A percentile compares a stretch with the other conserved stretches of the same genome.
phyloP scores from a whole-genome alignment of 768 basidiomycete species.

The Xerocomus brunneocitrinus region DNA sequence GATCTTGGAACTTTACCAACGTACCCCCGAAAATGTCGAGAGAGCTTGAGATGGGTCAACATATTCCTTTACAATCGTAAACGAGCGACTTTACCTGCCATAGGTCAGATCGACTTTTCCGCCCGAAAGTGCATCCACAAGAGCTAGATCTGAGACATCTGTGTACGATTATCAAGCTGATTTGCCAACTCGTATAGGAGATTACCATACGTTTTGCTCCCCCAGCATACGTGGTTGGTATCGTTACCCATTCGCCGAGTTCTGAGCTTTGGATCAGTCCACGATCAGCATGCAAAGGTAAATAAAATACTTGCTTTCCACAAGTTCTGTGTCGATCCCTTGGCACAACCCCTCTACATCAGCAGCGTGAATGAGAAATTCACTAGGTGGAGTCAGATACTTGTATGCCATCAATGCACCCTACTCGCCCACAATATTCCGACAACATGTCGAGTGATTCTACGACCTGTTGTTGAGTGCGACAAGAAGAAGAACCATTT shows the following conservation, averaged over 20 bases:
- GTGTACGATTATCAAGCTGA: constrained; percentile 4
- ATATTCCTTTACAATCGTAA: neutral
- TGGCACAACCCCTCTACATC: constrained; percentile 97
- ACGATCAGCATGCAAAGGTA: neutral
- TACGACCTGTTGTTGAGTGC: constrained; percentile 28
- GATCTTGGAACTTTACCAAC: constrained; percentile 55
- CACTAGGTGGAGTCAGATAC: constrained; percentile 45
- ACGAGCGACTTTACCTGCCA: constrained; percentile 28
- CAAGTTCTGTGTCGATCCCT: constrained; percentile 90
- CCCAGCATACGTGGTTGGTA: constrained; percentile 96
- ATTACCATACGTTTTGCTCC: constrained; percentile 73
- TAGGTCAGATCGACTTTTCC: constrained; percentile 61
- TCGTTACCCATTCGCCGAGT: constrained; percentile 85
- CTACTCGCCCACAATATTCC: constrained; percentile 69
- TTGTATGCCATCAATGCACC: neutral
- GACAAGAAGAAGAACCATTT: neutral
- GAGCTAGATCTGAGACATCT: constrained; percentile 78
- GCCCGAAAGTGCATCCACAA: constrained; percentile 72
- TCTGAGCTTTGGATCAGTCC: constrained; percentile 40
- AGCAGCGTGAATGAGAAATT: constrained; percentile 95
- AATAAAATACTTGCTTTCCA: constrained; percentile 51
- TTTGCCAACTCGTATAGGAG: neutral
- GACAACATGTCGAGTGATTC: constrained; percentile 76
- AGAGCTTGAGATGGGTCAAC: constrained; percentile 34
- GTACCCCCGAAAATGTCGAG: constrained; percentile 71